These are phyloP conservation scores for Centaurea solstitialis DNA, from an alignment of 129 eudicot genomes.

Conservation along the genomic window DNA sequence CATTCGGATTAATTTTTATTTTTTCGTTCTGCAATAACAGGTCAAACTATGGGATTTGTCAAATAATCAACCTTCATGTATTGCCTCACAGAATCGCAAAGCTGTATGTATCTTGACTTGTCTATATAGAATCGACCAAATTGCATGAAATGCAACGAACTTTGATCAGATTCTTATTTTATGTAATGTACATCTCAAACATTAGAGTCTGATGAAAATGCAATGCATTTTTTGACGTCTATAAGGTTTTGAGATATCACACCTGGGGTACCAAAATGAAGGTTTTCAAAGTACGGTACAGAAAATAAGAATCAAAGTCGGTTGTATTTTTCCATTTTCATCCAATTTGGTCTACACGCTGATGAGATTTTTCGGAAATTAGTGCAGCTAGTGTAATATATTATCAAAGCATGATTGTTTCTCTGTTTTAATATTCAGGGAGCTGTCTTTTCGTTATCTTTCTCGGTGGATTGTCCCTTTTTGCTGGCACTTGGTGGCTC, in stretches of 20 bases:
- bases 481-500: constrained; percentile 56
- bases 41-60: constrained; percentile 94
- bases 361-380: neutral
- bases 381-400: neutral
- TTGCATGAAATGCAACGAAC: neutral
- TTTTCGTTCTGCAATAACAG: constrained; percentile 35
- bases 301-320: neutral
- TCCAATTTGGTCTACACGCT: neutral
- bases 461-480: constrained; percentile 71
- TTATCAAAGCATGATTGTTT: neutral
- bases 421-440: constrained; percentile 1
- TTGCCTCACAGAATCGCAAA: constrained; percentile 79
- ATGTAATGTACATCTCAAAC: neutral
- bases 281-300: neutral
- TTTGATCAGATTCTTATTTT: too few relatives aligned
- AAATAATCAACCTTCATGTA: constrained; percentile 72
- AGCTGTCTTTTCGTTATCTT: constrained; percentile 80
- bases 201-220: neutral
- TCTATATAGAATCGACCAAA: too few relatives aligned
- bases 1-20: neutral
- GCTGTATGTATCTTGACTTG: constrained; percentile 54
- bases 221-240: neutral
- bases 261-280: neutral
- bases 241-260: neutral
- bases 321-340: neutral